Base-by-base conservation (phyloP, 306 rosid genomes). In the Quercus robur region DNA sequence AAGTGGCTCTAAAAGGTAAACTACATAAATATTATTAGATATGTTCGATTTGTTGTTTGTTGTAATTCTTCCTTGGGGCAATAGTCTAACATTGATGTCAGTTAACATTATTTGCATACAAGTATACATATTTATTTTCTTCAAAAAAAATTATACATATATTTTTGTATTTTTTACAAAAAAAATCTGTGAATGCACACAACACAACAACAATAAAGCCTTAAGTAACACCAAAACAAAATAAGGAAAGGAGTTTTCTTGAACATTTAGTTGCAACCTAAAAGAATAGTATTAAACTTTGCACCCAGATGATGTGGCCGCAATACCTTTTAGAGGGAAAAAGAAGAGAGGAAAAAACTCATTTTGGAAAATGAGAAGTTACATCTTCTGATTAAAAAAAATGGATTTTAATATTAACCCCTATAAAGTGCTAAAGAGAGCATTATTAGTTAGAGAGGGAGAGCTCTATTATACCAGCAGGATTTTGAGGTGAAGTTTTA, bases 1-100 rank as follows among this genome's bases (percentile, higher is more conserved):
- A 57, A 83, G 69, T 57, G 87, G 85, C 55, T 81, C 75, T 72
- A 84, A 64, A 78, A 86, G 89, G 92, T 91, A 77, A 83, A 75
- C 55, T 41, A 8, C 70, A 56, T 71, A 33, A 66, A 35, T 31
- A 19, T 70, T 68, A 31, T 21, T 62, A 8, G 69, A 25, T 6
- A 55, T 55, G 61, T 49, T 33, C 3, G 3, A 25, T 59, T 44
- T 62, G 17, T 4, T 31, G 17, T 44, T 59, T 17, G 26, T 59
- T 44, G 31, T 26, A 25, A 62, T 12, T 75, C 17, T 26, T 38
- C 57, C 28, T 6, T 44, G 71, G 51, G 51, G 35, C 15, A 62
- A 67, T 35, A 8, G 72, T 64, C 41, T 28, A 46, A 64, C 4
- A 59, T 28, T 26, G 35, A 67, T 76, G 12, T 25, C 23, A 31